Base-by-base conservation (phyloP, 208 protist genomes). In the Endotrypanum monterogeii region DNA sequence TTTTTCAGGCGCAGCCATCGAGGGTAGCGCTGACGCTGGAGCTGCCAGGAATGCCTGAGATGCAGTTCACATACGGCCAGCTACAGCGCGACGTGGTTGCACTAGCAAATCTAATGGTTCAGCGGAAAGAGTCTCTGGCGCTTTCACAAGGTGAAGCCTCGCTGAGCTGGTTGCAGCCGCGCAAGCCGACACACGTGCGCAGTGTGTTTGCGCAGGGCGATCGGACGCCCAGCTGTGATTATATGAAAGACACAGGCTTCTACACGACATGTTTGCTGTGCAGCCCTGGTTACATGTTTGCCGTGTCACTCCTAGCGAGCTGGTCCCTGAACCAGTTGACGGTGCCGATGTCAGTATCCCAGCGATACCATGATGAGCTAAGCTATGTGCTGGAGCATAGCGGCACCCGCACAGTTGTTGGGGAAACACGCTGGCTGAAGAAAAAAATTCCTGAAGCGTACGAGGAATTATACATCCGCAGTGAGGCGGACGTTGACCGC, bases 351-450 rank as follows among this genome's bases (percentile, higher is more conserved):
- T 91, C 88, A n/a, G 80, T 84, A 16, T 77, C 84, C 48, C 87
- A 92, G 78, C 84, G 82, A 23, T 94, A 90, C 82, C 74, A 87
- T 28, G 78, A 80, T 54, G 92, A 96, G 72, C 83, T 96, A 25
- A 92, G 86, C 71, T 93, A 96, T 73, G 85, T 94, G 55, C 85
- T 94, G 57, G 88, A 92, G 50, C 89, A 96, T 80, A 94, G 89
- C 69, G 86, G 79, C 28, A 74, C 78, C 70, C 80, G 84, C 67
- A 78, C 71, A 20, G 78, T 96, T 25, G 56, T 96, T 25, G 89
- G 88, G 6, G 80, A 94, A 50, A 87, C 79, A 8, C 57, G 25
- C 14, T 51, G 87, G 28, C 74, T 94, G 32, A 69, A 81, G 48
- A 87, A 86, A 44, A 92, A 91, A 73, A 83, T 94, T 52, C 92